Base-by-base conservation (phyloP, 441 rosid species). In the Erodium chrysanthum region DNA sequence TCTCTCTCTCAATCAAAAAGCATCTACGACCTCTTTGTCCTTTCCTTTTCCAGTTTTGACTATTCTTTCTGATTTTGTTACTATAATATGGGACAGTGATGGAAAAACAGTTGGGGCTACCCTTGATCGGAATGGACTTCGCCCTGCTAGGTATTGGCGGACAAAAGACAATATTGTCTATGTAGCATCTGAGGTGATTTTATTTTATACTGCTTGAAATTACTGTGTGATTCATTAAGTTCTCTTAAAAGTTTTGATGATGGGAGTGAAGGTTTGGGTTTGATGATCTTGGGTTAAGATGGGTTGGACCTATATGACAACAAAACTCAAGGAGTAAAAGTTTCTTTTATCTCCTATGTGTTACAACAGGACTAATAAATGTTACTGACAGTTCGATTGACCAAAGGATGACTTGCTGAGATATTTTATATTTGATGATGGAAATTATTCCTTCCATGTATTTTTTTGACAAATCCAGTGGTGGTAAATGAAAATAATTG, bases 41-140 rank as follows among this genome's bases (percentile, higher is more conserved):
- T 48, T n/a, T n/a, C 2, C 7, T 23, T 12, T 59, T 59, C 18
- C 17, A 23, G 17, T 59, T 59, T 59, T 23, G 33, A 29, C 56
- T 48, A 15, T 48, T 27, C 61, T 66, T 71, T 75, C 83, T 82
- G 71, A 83, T 75, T 68, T 76, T 86, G 66, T 56, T 80, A 64
- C 73, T 76, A 76, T 77, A 73, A 33, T 69, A 78, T 83, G 84
- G 71, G 76, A 69, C 84, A 95, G 99, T 83, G 99, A 95, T 81
- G 99, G 99, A 75, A 95, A 95, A 86, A 95, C 97, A 79, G 94
- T 95, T 64, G 99, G 99, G 66, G 99, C 99, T 70, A 86, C 94
- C 78, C 97, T 95, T 73, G 97, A 95, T 76, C 88, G 99, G 65
- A 95, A 95, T 70, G 99, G 99, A 42, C 99, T 95, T 83, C 97